Conservation (phyloP, 192 early-diverging fungal genomes). For the Coemansia sp. region DNA sequence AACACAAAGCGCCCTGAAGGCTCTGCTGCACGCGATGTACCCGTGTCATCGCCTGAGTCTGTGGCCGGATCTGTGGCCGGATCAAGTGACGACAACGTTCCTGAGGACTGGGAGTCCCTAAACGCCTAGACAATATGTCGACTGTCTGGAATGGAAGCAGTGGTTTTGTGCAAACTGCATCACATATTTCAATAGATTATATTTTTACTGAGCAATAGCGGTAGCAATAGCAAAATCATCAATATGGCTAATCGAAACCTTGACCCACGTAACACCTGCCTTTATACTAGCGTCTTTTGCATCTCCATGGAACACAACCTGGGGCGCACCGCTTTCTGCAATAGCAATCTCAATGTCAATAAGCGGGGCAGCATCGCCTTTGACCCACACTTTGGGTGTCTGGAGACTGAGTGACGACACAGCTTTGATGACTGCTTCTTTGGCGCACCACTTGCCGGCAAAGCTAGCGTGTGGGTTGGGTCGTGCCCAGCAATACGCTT, state of each 20-base stretch:
- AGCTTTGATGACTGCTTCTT: slow-evolving; percentile 95
- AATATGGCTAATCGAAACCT: slow-evolving; percentile 90
- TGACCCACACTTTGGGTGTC: slow-evolving; percentile 64
- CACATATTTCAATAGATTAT: background rate
- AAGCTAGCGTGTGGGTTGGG: slow-evolving; percentile 79
- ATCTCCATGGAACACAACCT: slow-evolving; percentile 77
- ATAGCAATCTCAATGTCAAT: slow-evolving; percentile 84
- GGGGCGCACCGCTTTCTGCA: slow-evolving; percentile 70
- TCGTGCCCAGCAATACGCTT: slow-evolving; percentile 68
- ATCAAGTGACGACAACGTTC: slow-evolving; percentile 15
- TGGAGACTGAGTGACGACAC: slow-evolving; percentile 61
- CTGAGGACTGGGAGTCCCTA: slow-evolving; percentile 49
- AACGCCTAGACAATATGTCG: background rate
- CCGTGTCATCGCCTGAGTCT: background rate
- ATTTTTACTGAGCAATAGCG: slow-evolving; percentile 57
- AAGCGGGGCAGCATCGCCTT: slow-evolving; percentile 82
- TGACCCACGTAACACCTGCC: slow-evolving; percentile 71
- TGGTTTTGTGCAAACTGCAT: no score
- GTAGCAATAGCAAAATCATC: slow-evolving; percentile 88
- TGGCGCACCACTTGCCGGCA: slow-evolving; percentile 93
- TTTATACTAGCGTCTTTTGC: slow-evolving; percentile 68
- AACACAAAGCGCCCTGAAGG: no score
- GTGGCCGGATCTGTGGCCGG: background rate
- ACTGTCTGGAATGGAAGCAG: background rate
- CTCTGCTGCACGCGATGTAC: background rate